These are phyloP conservation scores for Colletotrichum sp. DNA, from an alignment of 2,329 filamentous ascomycete genomes.

Conservation along the genomic window DNA sequence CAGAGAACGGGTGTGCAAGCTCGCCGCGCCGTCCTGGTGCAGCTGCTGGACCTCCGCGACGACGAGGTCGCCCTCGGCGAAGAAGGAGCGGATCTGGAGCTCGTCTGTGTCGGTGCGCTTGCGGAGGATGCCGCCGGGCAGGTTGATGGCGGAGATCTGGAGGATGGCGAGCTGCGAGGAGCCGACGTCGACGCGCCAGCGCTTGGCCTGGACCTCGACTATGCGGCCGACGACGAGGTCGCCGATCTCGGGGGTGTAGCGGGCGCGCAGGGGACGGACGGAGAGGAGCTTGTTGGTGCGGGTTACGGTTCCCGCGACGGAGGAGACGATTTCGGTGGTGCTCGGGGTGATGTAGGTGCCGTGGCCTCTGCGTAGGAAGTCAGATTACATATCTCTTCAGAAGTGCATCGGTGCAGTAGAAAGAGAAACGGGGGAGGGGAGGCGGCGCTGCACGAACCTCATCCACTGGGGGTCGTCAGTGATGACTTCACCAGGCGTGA, in stretches of 20 bases:
- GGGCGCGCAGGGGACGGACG: constrained; percentile 85
- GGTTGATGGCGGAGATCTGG: constrained; percentile 88
- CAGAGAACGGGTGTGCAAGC: constrained; percentile 86
- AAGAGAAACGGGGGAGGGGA: background rate
- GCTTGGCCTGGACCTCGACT: constrained; percentile 88
- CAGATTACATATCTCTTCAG: background rate
- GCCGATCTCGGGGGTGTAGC: constrained; percentile 95
- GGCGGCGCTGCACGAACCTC: constrained; percentile 56
- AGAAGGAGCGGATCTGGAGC: constrained; percentile 96
- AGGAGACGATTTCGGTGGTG: constrained; percentile 78
- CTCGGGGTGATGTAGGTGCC: constrained; percentile 78
- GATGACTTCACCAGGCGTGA: constrained; percentile 88
- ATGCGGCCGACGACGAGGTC: constrained; percentile 95
- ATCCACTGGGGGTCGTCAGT: constrained; percentile 97
- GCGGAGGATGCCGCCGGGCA: constrained; percentile 90
- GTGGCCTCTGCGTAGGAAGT: constrained; percentile 70
- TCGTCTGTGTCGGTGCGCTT: constrained; percentile 95
- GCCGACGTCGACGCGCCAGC: constrained; percentile 95
- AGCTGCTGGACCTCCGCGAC: constrained; percentile 95
- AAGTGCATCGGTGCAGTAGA: background rate
- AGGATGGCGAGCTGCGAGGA: constrained; percentile 85
- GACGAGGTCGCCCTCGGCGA: constrained; percentile 90
- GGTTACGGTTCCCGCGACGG: constrained; percentile 86
- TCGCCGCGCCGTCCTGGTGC: constrained; percentile 83
- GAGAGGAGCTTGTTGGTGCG: constrained; percentile 98